Evolutionary conservation across 2,329 filamentous ascomycete species (phyloP).

Genomic region (Cadophora sp.): DNA sequence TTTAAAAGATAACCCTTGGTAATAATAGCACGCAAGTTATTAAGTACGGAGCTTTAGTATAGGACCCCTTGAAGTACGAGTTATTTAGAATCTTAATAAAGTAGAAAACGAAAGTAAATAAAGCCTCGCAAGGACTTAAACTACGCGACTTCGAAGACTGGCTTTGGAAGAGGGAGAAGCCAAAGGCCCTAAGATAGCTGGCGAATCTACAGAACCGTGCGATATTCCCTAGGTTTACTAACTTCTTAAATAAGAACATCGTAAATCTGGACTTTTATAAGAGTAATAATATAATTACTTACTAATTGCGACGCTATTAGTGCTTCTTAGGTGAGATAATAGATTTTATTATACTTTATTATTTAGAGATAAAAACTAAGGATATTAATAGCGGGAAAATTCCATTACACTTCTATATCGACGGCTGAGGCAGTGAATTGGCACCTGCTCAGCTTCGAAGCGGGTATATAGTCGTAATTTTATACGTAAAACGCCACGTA

Average conservation of each 20-base stretch:
- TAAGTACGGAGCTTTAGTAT: slow-evolving; percentile 23
- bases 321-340: slow-evolving; percentile 36
- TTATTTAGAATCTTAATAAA: slow-evolving; percentile 26
- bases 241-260: slow-evolving; percentile 29
- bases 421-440: slow-evolving; percentile 40
- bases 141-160: slow-evolving; percentile 33
- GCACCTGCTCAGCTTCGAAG: slow-evolving; percentile 26
- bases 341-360: slow-evolving; percentile 27
- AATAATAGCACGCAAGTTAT: slow-evolving; percentile 27
- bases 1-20: slow-evolving; percentile 23
- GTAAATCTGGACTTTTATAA: slow-evolving; percentile 29
- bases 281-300: slow-evolving; percentile 19
- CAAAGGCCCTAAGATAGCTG: slow-evolving; percentile 20
- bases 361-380: slow-evolving; percentile 38
- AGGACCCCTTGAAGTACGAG: slow-evolving; percentile 32
- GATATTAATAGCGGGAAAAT: slow-evolving; percentile 39
- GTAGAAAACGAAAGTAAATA: slow-evolving; percentile 33
- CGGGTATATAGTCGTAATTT: slow-evolving; percentile 33
- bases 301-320: slow-evolving; percentile 32
- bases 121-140: slow-evolving; percentile 25
- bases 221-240: slow-evolving; percentile 36
- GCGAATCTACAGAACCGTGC: slow-evolving; percentile 26
- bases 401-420: slow-evolving; percentile 42
- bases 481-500: slow-evolving; percentile 30
- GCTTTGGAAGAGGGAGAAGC: slow-evolving; percentile 35